phyloP scores from a whole-genome alignment of 2,329 filamentous ascomycete species.

The Hypoxylon sp. region DNA sequence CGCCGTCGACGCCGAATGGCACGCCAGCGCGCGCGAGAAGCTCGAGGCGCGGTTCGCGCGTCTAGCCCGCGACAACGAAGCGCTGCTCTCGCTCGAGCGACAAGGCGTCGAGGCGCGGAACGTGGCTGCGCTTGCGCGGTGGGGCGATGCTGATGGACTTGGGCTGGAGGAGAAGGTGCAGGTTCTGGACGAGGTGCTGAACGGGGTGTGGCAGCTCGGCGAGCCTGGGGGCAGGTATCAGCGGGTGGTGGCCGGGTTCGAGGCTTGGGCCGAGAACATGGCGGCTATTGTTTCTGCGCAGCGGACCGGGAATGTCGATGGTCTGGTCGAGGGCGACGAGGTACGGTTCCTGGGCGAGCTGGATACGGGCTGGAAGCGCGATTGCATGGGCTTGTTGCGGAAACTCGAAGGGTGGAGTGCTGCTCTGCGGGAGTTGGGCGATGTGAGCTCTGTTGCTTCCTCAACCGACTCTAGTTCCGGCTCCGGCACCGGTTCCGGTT shows the following conservation, averaged over 20 bases:
- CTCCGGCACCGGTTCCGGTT: no score
- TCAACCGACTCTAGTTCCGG: not conserved
- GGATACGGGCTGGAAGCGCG: slow-evolving; percentile 71
- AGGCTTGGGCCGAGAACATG: slow-evolving; percentile 69
- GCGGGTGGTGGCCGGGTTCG: slow-evolving; percentile 70
- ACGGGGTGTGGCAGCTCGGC: slow-evolving; percentile 70
- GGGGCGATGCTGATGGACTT: slow-evolving; percentile 58
- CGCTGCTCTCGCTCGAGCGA: slow-evolving; percentile 58
- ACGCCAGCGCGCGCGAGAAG: slow-evolving; percentile 66
- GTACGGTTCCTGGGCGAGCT: slow-evolving; percentile 69
- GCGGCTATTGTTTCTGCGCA: slow-evolving; percentile 64
- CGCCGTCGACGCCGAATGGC: slow-evolving; percentile 65
- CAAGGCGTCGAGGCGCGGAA: slow-evolving; percentile 67
- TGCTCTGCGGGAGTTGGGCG: slow-evolving; percentile 64
- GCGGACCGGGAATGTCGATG: slow-evolving; percentile 55
- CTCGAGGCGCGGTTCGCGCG: slow-evolving; percentile 64
- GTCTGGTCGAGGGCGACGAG: slow-evolving; percentile 56
- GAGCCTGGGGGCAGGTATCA: slow-evolving; percentile 70
- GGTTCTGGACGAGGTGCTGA: slow-evolving; percentile 69
- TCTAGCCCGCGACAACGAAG: slow-evolving; percentile 56
- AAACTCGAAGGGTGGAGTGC: slow-evolving; percentile 69
- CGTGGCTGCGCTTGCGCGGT: slow-evolving; percentile 66
- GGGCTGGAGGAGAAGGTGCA: slow-evolving; percentile 71
- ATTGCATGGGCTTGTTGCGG: slow-evolving; percentile 66
- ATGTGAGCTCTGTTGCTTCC: slow-evolving; percentile 34